Evolutionary conservation across 2,329 filamentous ascomycete genomes (phyloP).

Genomic region (Lecanoromycetidae sp.): DNA sequence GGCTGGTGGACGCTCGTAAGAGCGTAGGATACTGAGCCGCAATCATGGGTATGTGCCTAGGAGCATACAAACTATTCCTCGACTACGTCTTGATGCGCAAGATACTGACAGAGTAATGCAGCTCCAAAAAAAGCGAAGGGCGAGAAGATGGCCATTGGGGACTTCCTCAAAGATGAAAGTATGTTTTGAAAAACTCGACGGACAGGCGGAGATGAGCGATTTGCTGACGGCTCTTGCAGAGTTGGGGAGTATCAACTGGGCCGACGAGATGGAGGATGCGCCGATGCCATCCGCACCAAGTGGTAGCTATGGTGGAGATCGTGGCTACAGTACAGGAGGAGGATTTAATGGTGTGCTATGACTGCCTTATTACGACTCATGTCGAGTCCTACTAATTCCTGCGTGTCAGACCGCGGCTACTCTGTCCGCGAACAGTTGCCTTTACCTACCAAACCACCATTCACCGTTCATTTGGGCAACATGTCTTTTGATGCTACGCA

Average conservation of each 20-base stretch:
- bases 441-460: conserved; percentile 84
- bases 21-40: conserved; percentile 31
- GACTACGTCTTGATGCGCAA: conserved; percentile 15
- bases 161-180: conserved; percentile 90
- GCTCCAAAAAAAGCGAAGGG: conserved; percentile 87
- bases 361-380: background rate
- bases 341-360: conserved; percentile 26
- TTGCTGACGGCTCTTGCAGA: conserved; percentile 34
- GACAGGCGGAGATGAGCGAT: conserved; percentile 11
- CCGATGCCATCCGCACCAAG: conserved; percentile 40
- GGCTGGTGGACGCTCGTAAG: conserved; percentile 20
- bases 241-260: conserved; percentile 91
- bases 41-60: conserved; percentile 44
- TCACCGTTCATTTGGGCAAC: conserved; percentile 91
- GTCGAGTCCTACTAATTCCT: background rate
- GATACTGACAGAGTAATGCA: conserved; percentile 40
- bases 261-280: conserved; percentile 92
- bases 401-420: conserved; percentile 23
- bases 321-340: conserved; percentile 20
- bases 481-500: conserved; percentile 87
- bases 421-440: conserved; percentile 56
- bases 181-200: conserved; percentile 32
- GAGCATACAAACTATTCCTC: background rate
- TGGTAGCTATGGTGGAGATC: conserved; percentile 15
- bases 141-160: conserved; percentile 95